Evolutionary conservation across 495 filamentous ascomycete species (phyloP), one percentile per base, ranked within the genome.

Genomic region (Xylaria curta): DNA sequence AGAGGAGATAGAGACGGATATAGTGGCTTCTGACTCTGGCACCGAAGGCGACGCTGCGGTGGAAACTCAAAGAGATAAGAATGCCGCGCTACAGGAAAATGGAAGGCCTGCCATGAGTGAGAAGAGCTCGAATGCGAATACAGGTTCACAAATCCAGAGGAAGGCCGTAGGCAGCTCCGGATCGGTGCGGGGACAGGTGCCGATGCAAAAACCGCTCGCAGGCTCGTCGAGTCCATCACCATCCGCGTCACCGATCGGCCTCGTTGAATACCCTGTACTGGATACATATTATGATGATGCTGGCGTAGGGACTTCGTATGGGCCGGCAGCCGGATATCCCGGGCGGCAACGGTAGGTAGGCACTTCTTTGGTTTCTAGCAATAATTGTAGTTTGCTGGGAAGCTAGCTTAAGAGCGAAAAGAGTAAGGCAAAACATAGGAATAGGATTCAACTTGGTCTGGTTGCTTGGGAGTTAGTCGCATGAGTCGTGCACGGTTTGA

Each of bases 1-100:
- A 40, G 84, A 86, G 63, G 77, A 78, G 72, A 73, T 62, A 46
- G 73, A 77, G 67, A 66, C 71, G 21, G 24, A 75, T 47, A 49
- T 69, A 17, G 24, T 40, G 24, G 5, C 47, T 56, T 21, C 60
- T 0, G 12, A 38, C 4, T 19, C 56, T 2, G 4, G 19, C 40
- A 6, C 19, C 26, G 15, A 2, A 19, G 15, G 4, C 15, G 47
- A 28, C 15, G 42, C 46, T 2, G 56, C 19, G 15, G 40, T 6
- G 9, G 51, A 10, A 17, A 4, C 21, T 5, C 21, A 9, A 4
- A 5, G 58, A 38, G 31, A 60, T 7, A 5, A 31, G 17, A 8
- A 4, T 10, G 26, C 2, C 4, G 19, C 58, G 6, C 33, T 1
- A 12, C 1, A 21, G 33, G 58, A 21, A 2, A 38, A 10, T 1